These are phyloP conservation scores for Neophaeococcomyces mojaviensis DNA, from an alignment of 2,329 filamentous ascomycete genomes.

Conservation along the genomic window DNA sequence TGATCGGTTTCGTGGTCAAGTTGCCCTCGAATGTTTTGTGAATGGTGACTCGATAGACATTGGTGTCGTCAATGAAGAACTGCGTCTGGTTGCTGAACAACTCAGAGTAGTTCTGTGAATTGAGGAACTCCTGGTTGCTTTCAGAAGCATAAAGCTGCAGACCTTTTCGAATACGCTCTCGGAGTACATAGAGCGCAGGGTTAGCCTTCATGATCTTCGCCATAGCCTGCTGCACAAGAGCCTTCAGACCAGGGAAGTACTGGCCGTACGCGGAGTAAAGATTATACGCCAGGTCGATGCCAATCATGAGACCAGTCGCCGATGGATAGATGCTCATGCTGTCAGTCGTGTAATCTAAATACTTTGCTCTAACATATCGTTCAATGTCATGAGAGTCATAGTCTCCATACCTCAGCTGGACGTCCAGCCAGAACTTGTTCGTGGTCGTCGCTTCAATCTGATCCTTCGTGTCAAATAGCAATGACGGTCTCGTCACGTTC, in stretches of 20 bases:
- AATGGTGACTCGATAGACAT: slow-evolving; percentile 98
- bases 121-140: slow-evolving; percentile 97
- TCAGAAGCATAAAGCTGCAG: slow-evolving; percentile 96
- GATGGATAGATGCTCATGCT: slow-evolving; percentile 98
- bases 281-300: slow-evolving; percentile 95
- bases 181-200: slow-evolving; percentile 87
- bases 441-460: slow-evolving; percentile 87
- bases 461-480: slow-evolving; percentile 94
- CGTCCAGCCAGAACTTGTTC: slow-evolving; percentile 99
- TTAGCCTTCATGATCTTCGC: slow-evolving; percentile 99
- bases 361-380: slow-evolving; percentile 93
- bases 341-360: slow-evolving; percentile 96
- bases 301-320: slow-evolving; percentile 93
- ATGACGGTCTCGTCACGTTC: slow-evolving; percentile 90
- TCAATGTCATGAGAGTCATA: slow-evolving; percentile 99
- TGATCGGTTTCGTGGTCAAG: slow-evolving; percentile 97
- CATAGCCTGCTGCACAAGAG: slow-evolving; percentile 95
- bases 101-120: slow-evolving; percentile 98
- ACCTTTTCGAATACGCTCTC: slow-evolving; percentile 97
- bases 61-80: slow-evolving; percentile 97
- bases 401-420: slow-evolving; percentile 92
- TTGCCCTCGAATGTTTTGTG: slow-evolving; percentile 99
- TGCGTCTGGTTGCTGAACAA: slow-evolving; percentile 99
- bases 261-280: slow-evolving; percentile 96
- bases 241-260: slow-evolving; percentile 97